Evolutionary conservation across 139 green algal genomes (phyloP), one percentile per base, ranked within the genome.

Genomic region (Cymbomonas tetramitiformis): DNA sequence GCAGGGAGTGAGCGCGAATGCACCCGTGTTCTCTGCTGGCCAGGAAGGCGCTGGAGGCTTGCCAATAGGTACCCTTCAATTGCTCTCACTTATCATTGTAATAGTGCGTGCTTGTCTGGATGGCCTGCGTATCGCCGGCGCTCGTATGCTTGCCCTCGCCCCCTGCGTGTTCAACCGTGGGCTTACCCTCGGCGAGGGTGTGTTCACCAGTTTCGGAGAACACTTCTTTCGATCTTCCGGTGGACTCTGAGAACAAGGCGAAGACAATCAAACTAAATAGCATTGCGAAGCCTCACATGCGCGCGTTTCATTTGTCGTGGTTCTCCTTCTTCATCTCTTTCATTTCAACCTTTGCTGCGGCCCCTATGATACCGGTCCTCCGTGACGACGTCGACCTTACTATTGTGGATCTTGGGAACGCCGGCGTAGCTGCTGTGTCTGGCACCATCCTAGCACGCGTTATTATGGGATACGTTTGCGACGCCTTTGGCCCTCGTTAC

Each of bases 321-420:
- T 59, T 93, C 12, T 61, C 66, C 23, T 94, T 94, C 76, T 88
- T 92, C 65, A 61, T 81, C 7, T 79, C 81, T 12, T 96, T 96
- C 74, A 53, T 92, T 7, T 87, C 85, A n/a, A 87, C 83, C 5
- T 96, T 96, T 58, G 84, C 87, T 1, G 79, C 82, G 0, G 81
- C 82, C 1, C 77, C 83, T 19, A 65, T 93, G 52, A 58, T 83
- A 9, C 72, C 84, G 2, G 62, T 85, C 34, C 85, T 93, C 31
- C 77, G 82, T 18, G 69, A 93, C 31, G 68, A 87, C 71, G 50
- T 94, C 0, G 61, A 71, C 50, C 61, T 93, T 1, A 85, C 70
- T 30, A 83, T 83, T 63, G 49, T 39, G 7, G 57, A 80, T 30
- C 52, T 80, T 19, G 54, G 30, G 0, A 67, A 61, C 46, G 66